These are phyloP conservation scores for Fusarium nygamai DNA, from an alignment of 2,329 filamentous ascomycete genomes.

Conservation along the genomic window DNA sequence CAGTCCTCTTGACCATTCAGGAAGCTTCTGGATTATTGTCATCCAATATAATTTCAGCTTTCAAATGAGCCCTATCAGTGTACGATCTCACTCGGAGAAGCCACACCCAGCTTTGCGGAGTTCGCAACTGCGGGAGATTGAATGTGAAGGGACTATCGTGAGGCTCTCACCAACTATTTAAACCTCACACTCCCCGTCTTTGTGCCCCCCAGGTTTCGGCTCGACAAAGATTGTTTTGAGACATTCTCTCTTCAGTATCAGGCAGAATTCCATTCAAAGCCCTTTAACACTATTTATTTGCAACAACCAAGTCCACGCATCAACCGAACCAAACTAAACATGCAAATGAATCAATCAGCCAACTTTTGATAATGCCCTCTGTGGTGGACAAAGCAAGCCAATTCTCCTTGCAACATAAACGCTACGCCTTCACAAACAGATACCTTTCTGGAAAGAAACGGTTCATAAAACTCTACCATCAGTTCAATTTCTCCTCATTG, in stretches of 20 bases:
- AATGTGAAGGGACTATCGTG: background rate
- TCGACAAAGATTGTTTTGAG: background rate
- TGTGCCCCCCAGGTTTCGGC: background rate
- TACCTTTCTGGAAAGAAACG: conserved; percentile 12
- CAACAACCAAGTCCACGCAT: background rate
- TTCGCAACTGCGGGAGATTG: conserved; percentile 28
- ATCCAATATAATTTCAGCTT: background rate
- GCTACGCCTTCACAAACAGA: background rate
- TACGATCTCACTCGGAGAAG: conserved; percentile 5
- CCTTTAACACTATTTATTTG: background rate
- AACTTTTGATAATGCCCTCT: conserved; percentile 42
- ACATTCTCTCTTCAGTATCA: background rate
- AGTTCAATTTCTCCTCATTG: conserved; percentile 20
- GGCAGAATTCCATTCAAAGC: background rate
- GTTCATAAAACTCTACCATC: conserved; percentile 15
- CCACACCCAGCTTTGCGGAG: conserved; percentile 22
- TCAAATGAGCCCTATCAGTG: background rate
- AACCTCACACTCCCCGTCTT: background rate
- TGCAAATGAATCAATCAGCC: conserved; percentile 19
- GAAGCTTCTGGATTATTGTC: background rate
- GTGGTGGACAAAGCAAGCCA: conserved; percentile 43
- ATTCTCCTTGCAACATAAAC: conserved; percentile 34
- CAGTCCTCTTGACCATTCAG: conserved; percentile 6
- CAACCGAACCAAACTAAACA: conserved; percentile 24
- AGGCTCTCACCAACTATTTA: conserved; percentile 23